phyloP scores from a whole-genome alignment of 495 filamentous ascomycete species.

The Lepidopterella palustris region DNA sequence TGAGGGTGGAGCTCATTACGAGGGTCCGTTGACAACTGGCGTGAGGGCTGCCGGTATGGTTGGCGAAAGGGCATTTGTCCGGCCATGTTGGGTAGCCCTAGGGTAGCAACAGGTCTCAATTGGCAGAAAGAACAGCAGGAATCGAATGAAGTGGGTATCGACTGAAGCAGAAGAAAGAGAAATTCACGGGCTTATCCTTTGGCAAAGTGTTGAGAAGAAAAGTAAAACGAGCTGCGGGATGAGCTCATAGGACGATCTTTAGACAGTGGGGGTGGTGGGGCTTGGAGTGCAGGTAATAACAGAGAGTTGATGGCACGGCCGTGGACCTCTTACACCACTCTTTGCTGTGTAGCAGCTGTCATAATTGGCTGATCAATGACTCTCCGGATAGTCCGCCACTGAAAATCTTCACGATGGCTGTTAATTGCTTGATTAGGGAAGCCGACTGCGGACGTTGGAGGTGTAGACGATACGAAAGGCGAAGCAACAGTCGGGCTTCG shows the following conservation, averaged over 20 bases:
- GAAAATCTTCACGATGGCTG: not conserved
- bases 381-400: not conserved
- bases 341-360: not conserved
- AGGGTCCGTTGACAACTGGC: slow-evolving; percentile 50
- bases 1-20: slow-evolving; percentile 51
- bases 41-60: slow-evolving; percentile 38
- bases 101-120: no score
- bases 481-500: no score
- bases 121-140: not conserved
- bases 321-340: not conserved
- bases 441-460: no score
- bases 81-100: slow-evolving; percentile 10
- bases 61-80: slow-evolving; percentile 31
- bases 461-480: no score
- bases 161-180: not conserved
- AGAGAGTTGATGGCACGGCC: not conserved
- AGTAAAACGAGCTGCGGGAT: not conserved
- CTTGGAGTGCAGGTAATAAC: not conserved
- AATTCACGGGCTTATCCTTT: not conserved
- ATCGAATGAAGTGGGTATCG: not conserved
- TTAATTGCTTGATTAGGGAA: no score
- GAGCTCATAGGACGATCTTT: not conserved
- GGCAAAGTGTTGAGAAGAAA: not conserved
- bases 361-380: not conserved
- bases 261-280: not conserved